These are phyloP conservation scores for Tricholoma matsutake DNA, from an alignment of 768 basidiomycete genomes.

Conservation along the genomic window DNA sequence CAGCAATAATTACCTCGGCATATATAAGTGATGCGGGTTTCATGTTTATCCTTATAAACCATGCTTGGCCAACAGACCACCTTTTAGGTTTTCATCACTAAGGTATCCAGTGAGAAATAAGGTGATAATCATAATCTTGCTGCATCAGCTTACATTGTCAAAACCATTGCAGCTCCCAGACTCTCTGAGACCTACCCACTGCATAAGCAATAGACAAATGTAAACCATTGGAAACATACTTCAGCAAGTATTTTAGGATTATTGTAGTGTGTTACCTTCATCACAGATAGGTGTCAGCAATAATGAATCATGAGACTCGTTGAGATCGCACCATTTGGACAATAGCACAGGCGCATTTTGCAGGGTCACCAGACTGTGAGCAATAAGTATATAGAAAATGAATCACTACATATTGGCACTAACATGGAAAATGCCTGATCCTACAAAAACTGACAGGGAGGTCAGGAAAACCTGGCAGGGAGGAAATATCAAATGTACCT, in stretches of 20 bases:
- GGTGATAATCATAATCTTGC: not conserved
- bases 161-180: constrained; percentile 88
- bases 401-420: constrained; percentile 23
- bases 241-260: constrained; percentile 91
- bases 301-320: not conserved
- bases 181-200: constrained; percentile 65
- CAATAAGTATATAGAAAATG: not conserved
- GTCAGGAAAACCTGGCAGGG: constrained; percentile 7
- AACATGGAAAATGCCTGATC: constrained; percentile 95
- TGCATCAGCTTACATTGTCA: constrained; percentile 65
- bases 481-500: constrained; percentile 47
- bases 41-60: too few relatives aligned
- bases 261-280: constrained; percentile 88
- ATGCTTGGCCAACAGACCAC: constrained; percentile 65
- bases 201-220: constrained; percentile 6
- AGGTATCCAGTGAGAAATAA: constrained; percentile 3
- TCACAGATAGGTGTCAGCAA: not conserved
- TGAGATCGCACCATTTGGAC: constrained; percentile 77
- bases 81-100: constrained; percentile 66
- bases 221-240: constrained; percentile 34
- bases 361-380: constrained; percentile 82
- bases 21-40: too few relatives aligned
- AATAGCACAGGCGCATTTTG: constrained; percentile 90
- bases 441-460: constrained; percentile 78
- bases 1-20: too few relatives aligned